Base-by-base conservation (phyloP, 2,329 filamentous ascomycete genomes). In the Alternaria arborescens region DNA sequence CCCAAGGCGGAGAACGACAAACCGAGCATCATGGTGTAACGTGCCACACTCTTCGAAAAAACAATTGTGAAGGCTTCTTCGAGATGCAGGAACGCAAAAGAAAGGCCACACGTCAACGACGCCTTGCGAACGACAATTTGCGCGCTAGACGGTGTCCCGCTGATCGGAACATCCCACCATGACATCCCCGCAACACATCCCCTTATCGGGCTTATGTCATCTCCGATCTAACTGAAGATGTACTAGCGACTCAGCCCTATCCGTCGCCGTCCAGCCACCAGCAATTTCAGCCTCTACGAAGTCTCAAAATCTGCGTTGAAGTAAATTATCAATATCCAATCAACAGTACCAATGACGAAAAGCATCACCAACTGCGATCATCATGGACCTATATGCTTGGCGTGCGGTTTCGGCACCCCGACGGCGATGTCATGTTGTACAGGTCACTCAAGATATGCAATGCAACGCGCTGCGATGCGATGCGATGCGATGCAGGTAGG, bases 211-310 rank as follows among this genome's bases (percentile, higher is more conserved):
- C 34, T 53, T 43, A 40, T 50, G 30, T 34, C 38, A 38, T 28
- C 20, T n/a, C 18, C 11, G 5, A 10, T 26, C 38, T 36, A 54
- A 54, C 51, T 10, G 22, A 3, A 18, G 24, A n/a, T 3, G 24
- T 14, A n/a, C 42, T 42, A 48, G 40, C 14, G 42, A 8, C 20
- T 54, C 56, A 54, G 56, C 56, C 50, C 26, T 38, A 59, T 52
- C 56, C 56, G 50, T 30, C 28, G 30, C 32, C 24, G 38, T 50
- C 46, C 46, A 50, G 46, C 46, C 46, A 36, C 16, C 5, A 38
- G 3, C 46, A 34, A 38, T 26, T 2, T 38, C 46, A 50, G 20
- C 46, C 14, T 26, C 32, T 11, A 5, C 11, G 8, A 24, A 36
- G 32, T 38, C 46, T 38, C 32, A 38, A 24, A 22, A 36, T 18